Percentiles rank a stretch among this genome's conserved stretches.
phyloP scores from a whole-genome alignment of 2,329 filamentous ascomycete genomes.

The Aspergillus sp. region DNA sequence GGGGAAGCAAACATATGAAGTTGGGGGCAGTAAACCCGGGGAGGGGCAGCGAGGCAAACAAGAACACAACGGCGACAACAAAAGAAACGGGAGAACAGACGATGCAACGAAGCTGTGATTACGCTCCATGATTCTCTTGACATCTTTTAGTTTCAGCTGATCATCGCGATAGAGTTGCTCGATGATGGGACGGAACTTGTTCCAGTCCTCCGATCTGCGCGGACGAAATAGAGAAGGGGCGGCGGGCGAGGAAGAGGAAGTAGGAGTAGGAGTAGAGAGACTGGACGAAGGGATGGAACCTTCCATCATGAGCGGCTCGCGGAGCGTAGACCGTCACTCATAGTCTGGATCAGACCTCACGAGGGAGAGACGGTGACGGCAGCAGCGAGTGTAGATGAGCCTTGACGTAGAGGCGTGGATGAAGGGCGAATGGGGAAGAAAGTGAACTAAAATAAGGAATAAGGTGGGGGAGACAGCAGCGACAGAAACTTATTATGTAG shows the following conservation, averaged over 20 bases:
- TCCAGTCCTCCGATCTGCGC: constrained; percentile 39
- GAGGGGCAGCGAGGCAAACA: constrained; percentile 13
- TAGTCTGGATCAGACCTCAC: constrained; percentile 17
- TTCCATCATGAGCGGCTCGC: constrained; percentile 23
- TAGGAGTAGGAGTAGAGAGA: constrained; percentile 15
- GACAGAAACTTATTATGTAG: constrained; percentile 4
- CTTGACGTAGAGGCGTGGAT: constrained; percentile 2
- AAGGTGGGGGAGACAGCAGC: not conserved
- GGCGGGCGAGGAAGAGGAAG: constrained; percentile 16
- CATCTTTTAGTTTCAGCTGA: constrained; percentile 37
- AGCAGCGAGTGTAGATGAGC: not conserved
- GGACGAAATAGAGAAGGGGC: constrained; percentile 30
- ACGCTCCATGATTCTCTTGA: constrained; percentile 38
- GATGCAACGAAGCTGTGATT: constrained; percentile 38
- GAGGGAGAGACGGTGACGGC: not conserved
- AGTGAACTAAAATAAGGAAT: not conserved
- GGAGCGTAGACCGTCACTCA: constrained; percentile 15
- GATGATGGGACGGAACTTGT: constrained; percentile 35
- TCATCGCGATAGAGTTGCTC: constrained; percentile 37
- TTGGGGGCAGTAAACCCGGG: not conserved
- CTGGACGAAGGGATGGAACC: constrained; percentile 24
- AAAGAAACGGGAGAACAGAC: constrained; percentile 23
- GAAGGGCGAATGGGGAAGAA: not conserved
- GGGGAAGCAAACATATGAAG: constrained; percentile 5
- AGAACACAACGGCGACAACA: constrained; percentile 1